Percentiles rank a stretch among this genome's conserved stretches.
Conservation (phyloP, 2,329 filamentous ascomycete genomes). For the Fusarium azukiicola region DNA sequence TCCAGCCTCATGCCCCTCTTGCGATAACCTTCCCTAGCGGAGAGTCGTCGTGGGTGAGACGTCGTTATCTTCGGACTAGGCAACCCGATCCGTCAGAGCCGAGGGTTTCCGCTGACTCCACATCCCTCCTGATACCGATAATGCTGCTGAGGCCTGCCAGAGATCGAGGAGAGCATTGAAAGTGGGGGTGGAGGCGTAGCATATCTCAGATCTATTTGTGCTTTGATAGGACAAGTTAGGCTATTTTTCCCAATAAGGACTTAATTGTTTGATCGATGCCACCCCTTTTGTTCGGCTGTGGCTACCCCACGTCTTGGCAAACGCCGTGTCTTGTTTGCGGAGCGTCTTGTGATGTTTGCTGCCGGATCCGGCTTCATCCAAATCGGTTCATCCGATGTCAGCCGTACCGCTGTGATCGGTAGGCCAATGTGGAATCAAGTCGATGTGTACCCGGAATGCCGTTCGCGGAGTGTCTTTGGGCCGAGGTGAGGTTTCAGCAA, state of each 20-base stretch:
- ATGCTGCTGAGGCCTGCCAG: not conserved
- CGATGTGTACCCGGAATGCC: not conserved
- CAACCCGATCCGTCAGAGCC: constrained; percentile 5
- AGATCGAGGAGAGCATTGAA: not conserved
- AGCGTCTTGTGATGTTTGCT: not conserved
- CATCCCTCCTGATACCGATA: constrained; percentile 5
- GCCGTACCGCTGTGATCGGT: not conserved
- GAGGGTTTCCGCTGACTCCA: constrained; percentile 14
- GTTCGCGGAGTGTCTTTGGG: not conserved
- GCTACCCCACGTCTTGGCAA: constrained; percentile 7
- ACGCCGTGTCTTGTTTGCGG: not conserved
- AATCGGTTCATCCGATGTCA: not conserved
- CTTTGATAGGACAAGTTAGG: constrained; percentile 11
- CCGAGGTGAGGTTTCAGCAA: not conserved
- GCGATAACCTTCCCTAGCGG: constrained; percentile 1
- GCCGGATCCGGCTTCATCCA: not conserved
- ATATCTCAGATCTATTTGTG: not conserved
- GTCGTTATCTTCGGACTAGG: constrained; percentile 5
- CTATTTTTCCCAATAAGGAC: constrained; percentile 8
- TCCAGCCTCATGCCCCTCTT: not conserved
- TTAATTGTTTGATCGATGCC: not conserved
- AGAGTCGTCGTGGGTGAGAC: not conserved
- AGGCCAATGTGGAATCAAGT: not conserved
- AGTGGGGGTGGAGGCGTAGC: constrained; percentile 13
- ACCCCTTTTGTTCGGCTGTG: not conserved